Base-by-base conservation (phyloP, 306 rosid genomes). In the Arachis stenosperma region DNA sequence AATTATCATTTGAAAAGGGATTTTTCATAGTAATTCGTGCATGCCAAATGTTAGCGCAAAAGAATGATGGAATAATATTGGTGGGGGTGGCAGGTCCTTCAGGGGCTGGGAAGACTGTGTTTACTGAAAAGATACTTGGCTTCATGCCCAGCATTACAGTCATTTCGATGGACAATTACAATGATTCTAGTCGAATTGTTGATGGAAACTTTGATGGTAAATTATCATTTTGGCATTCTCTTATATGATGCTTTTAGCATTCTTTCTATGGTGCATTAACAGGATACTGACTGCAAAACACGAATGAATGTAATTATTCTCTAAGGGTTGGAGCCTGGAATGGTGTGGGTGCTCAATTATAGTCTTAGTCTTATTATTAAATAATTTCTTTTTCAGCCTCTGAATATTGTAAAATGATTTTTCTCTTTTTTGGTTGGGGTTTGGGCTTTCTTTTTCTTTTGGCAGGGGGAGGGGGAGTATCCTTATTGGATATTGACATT, bases 71-170 rank as follows among this genome's bases (percentile, higher is more conserved):
- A 44, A 88, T 90, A 65, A 81, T 87, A 81, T 72, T 95, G 87
- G 96, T 95, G 48, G 99, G 99, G 30, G 79, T 95, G 78, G 99
- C 99, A 0, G 99, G 99, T 72, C 99, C 99, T 81, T 95, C 99
- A 8, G 99, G 99, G 69, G 99, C 99, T 12, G 99, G 99, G 62
- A 95, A 95, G 83, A 90, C 99, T 50, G 79, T 91, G 13, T 91
- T 95, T 74, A 95, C 98, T 2, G 98, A 95, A 64, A 95, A 95
- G 85, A 91, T 95, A 83, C 87, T 91, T 63, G 88, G 74, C 59
- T 95, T 95, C 83, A 88, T 91, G 97, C 99, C 99, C 27, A 87
- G 93, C 44, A 83, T 95, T 86, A 97, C 93, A n/a, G 96, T 95
- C 82, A 95, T 95, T 74, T 95, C 98, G 55, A 91, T 95, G 98